A percentile compares a stretch with the other conserved stretches of the same genome.
Conservation (phyloP, 208 protist species). For the Leishmania tropica region DNA sequence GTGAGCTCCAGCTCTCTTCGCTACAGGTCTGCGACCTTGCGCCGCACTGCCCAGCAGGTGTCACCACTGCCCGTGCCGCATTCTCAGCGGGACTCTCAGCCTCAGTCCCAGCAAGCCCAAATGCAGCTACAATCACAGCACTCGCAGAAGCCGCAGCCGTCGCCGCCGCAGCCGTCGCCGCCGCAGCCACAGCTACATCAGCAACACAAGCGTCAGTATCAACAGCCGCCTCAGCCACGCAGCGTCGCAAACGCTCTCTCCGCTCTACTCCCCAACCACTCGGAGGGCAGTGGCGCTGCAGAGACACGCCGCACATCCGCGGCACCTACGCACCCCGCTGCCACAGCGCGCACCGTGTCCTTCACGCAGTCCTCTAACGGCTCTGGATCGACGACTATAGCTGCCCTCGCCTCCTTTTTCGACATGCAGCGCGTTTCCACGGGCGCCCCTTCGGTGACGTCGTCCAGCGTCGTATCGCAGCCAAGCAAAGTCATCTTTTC, state of each 20-base stretch:
- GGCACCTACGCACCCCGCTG: background rate
- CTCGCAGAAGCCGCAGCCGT: background rate
- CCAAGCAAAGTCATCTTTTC: background rate
- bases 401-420: conserved; percentile 4
- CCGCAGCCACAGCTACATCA: background rate
- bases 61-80: background rate
- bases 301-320: background rate
- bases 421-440: background rate
- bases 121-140: background rate
- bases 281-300: no score
- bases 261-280: background rate
- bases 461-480: background rate
- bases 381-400: conserved; percentile 2
- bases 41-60: background rate
- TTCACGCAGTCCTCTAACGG: background rate
- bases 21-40: background rate
- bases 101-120: background rate
- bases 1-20: background rate
- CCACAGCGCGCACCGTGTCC: background rate
- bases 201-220: background rate
- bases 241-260: conserved; percentile 13
- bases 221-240: conserved; percentile 19
- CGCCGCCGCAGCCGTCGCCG: no score
- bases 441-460: background rate
- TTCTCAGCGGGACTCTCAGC: conserved; percentile 3